phyloP scores from a whole-genome alignment of 2,329 filamentous ascomycete species.

The Nigrospora sphaerica region DNA sequence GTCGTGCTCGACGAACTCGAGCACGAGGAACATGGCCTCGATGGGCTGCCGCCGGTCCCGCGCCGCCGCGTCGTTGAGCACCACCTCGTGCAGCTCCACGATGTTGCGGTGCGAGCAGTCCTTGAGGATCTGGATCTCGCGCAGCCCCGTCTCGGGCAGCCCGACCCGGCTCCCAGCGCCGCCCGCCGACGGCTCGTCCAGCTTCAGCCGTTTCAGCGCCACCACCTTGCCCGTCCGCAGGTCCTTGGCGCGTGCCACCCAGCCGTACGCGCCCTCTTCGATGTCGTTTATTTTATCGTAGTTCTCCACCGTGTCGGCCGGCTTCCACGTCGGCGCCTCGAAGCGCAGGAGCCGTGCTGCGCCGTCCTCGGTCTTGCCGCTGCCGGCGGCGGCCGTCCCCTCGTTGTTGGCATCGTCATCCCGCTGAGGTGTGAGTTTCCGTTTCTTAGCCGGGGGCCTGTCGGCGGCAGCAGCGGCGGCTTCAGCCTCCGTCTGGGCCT shows the following conservation, averaged over 20 bases:
- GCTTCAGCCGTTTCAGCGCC: constrained; percentile 88
- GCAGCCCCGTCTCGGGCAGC: constrained; percentile 83
- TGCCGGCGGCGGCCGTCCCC: constrained; percentile 2
- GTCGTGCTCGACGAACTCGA: constrained; percentile 97
- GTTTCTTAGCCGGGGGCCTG: constrained; percentile 54
- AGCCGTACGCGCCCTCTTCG: constrained; percentile 94
- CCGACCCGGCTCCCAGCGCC: constrained; percentile 55
- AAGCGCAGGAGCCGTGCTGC: constrained; percentile 62
- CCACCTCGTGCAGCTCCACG: constrained; percentile 74
- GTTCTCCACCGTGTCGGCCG: constrained; percentile 71
- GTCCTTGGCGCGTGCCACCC: constrained; percentile 80
- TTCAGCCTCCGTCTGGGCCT: constrained; percentile 25
- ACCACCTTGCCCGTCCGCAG: constrained; percentile 70
- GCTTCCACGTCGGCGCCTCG: constrained; percentile 58
- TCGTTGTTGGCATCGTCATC: constrained; percentile 11
- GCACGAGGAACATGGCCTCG: constrained; percentile 78
- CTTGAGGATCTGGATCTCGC: constrained; percentile 88
- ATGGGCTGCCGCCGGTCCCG: constrained; percentile 18
- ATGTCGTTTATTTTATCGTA: constrained; percentile 95
- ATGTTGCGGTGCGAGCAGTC: constrained; percentile 78
- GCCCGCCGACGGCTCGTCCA: constrained; percentile 46
- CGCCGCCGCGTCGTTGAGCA: constrained; percentile 54
- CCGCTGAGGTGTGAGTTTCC: constrained; percentile 44
- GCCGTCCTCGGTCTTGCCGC: constrained; percentile 2
- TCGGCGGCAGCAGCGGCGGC: constrained; percentile 22